Evolutionary conservation across 441 rosid species (phyloP), one percentile per base, ranked within the genome.

Genomic region (Syzygium syzygioides): DNA sequence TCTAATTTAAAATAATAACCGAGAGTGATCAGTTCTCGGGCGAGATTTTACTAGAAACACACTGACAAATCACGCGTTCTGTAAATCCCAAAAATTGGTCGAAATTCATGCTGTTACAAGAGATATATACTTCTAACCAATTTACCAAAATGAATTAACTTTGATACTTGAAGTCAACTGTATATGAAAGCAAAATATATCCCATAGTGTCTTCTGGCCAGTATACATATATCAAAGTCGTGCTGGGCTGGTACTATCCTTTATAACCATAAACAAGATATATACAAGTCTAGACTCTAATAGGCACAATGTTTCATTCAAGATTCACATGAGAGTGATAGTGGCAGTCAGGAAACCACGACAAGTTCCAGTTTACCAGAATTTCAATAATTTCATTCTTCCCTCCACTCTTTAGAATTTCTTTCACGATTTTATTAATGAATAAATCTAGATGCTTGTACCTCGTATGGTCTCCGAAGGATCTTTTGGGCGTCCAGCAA

Each of bases 401-500:
- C 6, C 52, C 41, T 52, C 25, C 48, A 41, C 83, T 23, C 83
- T 41, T 76, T 6, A 76, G 52, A 76, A 41, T 76, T 76, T 41
- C 83, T 76, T 76, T 76, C 23, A 76, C 5, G 1, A 76, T 41
- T 76, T 41, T 76, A 14, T 23, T 26, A 76, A 17, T 23, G 83
- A 76, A 41, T 23, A 76, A 41, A 41, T 76, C 18, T 41, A 76
- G 83, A 76, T 23, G n/a, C 88, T 71, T 59, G 87, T 91, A 95
- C 99, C 97, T 93, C 92, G 98, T 91, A 98, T 95, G 59, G 96
- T 92, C 91, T 97, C 99, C 88, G 97, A 94, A 87, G 95, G 98
- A 94, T 95, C 95, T 93, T 97, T 98, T 52, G 98, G 95, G 91
- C 97, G 99, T 86, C 99, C 99, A 87, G 97, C 99, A 87, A 98